Conservation (phyloP, 179 eudicot genomes). For the Silene coronaria region DNA sequence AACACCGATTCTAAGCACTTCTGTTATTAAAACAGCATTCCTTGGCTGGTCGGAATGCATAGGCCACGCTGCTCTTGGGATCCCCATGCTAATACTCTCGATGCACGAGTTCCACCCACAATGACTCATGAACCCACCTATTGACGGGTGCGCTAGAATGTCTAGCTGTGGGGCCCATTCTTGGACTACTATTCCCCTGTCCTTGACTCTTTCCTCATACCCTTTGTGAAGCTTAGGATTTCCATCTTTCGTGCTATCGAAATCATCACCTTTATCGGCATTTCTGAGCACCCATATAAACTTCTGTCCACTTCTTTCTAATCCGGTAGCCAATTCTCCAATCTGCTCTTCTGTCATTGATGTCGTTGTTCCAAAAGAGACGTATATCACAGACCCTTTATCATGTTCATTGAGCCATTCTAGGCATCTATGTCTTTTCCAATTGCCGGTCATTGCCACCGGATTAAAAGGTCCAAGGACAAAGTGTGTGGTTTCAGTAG, state of each 20-base stretch:
- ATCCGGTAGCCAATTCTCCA: background rate
- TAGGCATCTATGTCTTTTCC: background rate
- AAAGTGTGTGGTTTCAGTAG: background rate
- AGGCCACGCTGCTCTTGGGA: background rate
- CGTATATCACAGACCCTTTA: background rate
- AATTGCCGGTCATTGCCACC: background rate
- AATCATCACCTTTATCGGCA: background rate
- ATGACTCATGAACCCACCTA: background rate
- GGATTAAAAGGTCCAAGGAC: constrained; percentile 1
- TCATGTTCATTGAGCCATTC: background rate
- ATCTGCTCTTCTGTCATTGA: background rate
- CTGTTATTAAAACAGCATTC: background rate
- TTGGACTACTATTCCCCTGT: background rate
- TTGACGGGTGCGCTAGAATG: background rate
- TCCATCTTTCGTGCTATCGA: background rate
- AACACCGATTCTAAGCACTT: background rate
- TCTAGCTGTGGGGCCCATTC: background rate
- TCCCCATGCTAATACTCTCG: background rate
- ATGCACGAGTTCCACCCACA: background rate
- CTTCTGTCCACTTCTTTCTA: background rate
- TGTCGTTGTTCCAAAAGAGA: background rate
- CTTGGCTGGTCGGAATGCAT: background rate
- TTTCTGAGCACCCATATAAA: background rate
- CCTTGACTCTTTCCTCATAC: background rate
- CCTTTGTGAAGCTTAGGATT: background rate